phyloP scores from a whole-genome alignment of 495 filamentous ascomycete genomes.

The Xylaria curta region DNA sequence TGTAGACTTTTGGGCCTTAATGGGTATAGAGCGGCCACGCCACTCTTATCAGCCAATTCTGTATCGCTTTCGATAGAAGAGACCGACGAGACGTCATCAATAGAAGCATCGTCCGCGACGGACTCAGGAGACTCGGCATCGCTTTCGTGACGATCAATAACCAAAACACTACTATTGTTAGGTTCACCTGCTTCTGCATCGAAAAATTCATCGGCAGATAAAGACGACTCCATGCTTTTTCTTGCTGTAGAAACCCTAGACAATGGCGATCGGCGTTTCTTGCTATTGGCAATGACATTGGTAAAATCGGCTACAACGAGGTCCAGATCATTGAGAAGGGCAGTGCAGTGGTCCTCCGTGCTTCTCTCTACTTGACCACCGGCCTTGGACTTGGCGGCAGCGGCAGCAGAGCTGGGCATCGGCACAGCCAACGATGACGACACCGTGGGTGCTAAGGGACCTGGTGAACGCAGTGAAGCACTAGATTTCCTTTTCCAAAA shows the following conservation, averaged over 20 bases:
- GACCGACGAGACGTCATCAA: conserved; percentile 65
- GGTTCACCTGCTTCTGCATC: conserved; percentile 78
- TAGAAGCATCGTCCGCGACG: conserved; percentile 62
- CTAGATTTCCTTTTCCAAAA: conserved; percentile 95
- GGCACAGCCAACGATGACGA: conserved; percentile 68
- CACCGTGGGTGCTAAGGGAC: conserved; percentile 53
- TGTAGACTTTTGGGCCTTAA: conserved; percentile 72
- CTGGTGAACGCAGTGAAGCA: conserved; percentile 47
- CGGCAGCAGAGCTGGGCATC: conserved; percentile 47
- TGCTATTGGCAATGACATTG: conserved; percentile 74
- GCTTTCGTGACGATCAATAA: conserved; percentile 70
- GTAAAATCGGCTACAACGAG: conserved; percentile 82
- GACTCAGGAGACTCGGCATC: conserved; percentile 61
- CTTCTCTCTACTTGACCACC: conserved; percentile 58
- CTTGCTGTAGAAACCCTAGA: conserved; percentile 62
- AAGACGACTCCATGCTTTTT: conserved; percentile 77
- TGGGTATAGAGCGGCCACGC: conserved; percentile 67
- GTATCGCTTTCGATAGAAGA: conserved; percentile 64
- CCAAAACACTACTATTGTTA: conserved; percentile 67
- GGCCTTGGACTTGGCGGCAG: conserved; percentile 17
- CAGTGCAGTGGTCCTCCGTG: conserved; percentile 78
- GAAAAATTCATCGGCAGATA: conserved; percentile 88
- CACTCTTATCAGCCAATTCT: conserved; percentile 49
- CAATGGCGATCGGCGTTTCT: conserved; percentile 70
- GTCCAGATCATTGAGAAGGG: conserved; percentile 82